Base-by-base conservation (phyloP, 2,329 filamentous ascomycete species). In the Teratosphaeria destructans region DNA sequence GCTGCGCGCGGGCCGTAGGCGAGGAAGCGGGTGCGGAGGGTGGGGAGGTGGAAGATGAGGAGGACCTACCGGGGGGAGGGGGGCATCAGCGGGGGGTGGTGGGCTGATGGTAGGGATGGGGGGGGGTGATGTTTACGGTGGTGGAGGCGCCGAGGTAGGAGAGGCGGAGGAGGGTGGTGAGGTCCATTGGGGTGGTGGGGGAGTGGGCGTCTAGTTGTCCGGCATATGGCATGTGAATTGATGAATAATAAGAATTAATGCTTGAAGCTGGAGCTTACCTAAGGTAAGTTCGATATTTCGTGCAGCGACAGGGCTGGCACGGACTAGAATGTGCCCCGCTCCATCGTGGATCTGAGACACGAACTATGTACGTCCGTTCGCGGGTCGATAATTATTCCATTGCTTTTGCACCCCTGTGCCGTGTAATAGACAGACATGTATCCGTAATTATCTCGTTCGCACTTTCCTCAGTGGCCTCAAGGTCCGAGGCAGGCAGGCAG, bases 1-100 rank as follows among this genome's bases (percentile, higher is more conserved):
- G 79, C n/a, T n/a, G n/a, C 74, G 67, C 83, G 80, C 58, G 83
- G 78, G 58, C 84, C 84, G 70, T 87, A 87, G 55, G 78, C 73
- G 56, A 86, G 75, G 70, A 86, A 85, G 57, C 83, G 82, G 60
- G 68, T 65, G 64, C 77, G 77, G 55, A 86, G 73, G 52, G 77
- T 70, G 60, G 81, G 78, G 52, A 81, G 71, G 62, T 76, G 71
- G 69, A 78, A 79, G 61, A 82, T 73, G 55, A 79, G 69, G 57
- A 85, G 68, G 37, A 83, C 74, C 78, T 80, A 71, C 66, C 64
- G 11, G 16, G 53, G 5, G 23, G 23, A 2, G 23, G 23, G 23
- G 23, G 23, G 23, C 23, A 68, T 70, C 67, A 69, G 68, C 61
- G 5, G 26, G 14, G 1, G 29, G 32, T 32, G 34, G 23, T 54